A percentile compares a stretch with the other conserved stretches of the same genome.
phyloP scores from a whole-genome alignment of 139 green algal species.

The Tetradesmus lagerheimii region DNA sequence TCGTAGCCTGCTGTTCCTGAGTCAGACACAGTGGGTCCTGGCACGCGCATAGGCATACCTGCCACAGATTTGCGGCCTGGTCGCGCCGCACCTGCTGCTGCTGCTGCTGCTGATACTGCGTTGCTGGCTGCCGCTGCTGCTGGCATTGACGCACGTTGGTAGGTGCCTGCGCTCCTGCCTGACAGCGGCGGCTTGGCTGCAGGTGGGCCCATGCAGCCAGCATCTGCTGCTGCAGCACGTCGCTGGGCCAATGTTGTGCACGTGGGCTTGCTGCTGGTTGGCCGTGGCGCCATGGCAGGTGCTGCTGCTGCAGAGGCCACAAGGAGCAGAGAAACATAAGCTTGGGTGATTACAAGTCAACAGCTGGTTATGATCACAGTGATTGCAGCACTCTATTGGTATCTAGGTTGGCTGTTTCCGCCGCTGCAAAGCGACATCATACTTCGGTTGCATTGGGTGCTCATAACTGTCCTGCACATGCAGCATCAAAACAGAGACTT shows the following conservation, averaged over 20 bases:
- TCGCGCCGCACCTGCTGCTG: neutral
- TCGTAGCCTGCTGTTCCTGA: neutral
- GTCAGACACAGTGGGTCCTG: neutral
- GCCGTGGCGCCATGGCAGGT: neutral
- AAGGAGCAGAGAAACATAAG: neutral
- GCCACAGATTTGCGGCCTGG: conserved; percentile 29
- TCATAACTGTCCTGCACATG: too few species aligned
- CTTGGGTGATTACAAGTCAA: too few species aligned
- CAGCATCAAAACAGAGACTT: too few species aligned
- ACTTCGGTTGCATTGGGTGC: neutral
- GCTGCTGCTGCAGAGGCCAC: neutral
- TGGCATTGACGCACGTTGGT: conserved; percentile 11
- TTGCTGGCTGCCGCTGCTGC: conserved; percentile 4
- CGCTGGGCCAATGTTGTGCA: neutral
- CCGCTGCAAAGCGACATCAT: too few species aligned
- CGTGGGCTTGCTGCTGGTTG: neutral
- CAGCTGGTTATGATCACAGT: too few species aligned
- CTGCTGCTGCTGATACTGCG: neutral
- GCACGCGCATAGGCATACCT: conserved; percentile 26
- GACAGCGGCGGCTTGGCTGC: conserved; percentile 22
- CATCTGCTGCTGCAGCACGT: neutral
- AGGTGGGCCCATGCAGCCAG: conserved; percentile 8
- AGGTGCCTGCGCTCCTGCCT: conserved; percentile 12
- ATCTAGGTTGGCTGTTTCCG: too few species aligned
- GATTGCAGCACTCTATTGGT: too few species aligned